Conservation (phyloP, 2,329 filamentous ascomycete species). For the Penicillium sp. region DNA sequence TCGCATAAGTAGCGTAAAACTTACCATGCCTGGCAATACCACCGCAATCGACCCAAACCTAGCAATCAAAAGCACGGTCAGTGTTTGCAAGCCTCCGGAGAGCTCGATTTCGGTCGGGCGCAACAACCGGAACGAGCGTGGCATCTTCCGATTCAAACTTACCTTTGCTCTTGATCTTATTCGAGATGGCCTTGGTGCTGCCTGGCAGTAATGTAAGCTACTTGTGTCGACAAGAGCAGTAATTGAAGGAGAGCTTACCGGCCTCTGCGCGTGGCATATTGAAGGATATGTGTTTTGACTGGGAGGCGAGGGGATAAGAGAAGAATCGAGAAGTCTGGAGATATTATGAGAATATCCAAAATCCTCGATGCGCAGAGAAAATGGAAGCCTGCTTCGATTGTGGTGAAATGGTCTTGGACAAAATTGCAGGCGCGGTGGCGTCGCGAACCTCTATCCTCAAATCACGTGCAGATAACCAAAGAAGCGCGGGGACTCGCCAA, state of each 20-base stretch:
- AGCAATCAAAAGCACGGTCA: constrained; percentile 40
- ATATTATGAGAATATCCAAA: neutral
- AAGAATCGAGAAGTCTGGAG: neutral
- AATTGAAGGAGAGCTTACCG: constrained; percentile 56
- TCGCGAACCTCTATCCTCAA: neutral
- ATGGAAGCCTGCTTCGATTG: neutral
- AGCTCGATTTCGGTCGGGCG: neutral
- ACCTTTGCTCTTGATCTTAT: constrained; percentile 70
- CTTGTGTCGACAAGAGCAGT: neutral
- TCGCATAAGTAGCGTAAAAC: neutral
- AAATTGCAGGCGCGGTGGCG: neutral
- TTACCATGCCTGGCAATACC: constrained; percentile 65
- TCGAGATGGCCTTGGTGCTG: constrained; percentile 73
- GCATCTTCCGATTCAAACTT: neutral
- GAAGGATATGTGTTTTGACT: constrained; percentile 12
- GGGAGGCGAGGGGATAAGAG: neutral
- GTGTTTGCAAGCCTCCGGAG: neutral
- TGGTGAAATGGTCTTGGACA: neutral
- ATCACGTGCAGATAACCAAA: neutral
- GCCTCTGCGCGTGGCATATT: constrained; percentile 91
- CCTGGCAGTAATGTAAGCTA: neutral
- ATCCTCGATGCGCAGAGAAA: neutral
- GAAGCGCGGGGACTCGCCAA: neutral
- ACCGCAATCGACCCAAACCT: constrained; percentile 74
- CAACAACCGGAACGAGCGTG: neutral